These are phyloP conservation scores for Corchorus capsularis DNA, from an alignment of 345 rosid species.

Conservation along the genomic window DNA sequence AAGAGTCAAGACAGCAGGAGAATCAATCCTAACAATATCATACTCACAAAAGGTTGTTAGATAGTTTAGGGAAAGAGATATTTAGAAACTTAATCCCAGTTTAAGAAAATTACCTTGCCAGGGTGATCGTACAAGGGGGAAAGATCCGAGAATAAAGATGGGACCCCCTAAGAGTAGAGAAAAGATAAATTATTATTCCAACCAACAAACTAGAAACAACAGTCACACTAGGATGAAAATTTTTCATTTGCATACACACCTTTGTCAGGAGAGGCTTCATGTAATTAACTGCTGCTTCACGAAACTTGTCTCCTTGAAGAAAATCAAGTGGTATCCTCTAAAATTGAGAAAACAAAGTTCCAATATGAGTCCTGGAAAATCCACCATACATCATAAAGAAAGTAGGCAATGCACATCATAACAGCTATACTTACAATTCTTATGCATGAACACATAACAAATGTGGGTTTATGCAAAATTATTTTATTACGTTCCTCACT, in stretches of 20 bases:
- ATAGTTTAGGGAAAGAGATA: not conserved
- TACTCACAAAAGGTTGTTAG: not conserved
- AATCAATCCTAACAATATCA: conserved; percentile 7
- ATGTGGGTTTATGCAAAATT: not conserved
- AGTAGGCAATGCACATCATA: not conserved
- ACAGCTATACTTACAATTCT: conserved; percentile 9
- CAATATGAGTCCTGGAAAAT: conserved; percentile 13
- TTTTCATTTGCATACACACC: conserved; percentile 39
- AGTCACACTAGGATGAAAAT: conserved; percentile 9
- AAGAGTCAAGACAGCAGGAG: conserved; percentile 21
- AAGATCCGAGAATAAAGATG: conserved; percentile 95
- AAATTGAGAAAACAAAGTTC: conserved; percentile 25
- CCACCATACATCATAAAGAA: conserved; percentile 1
- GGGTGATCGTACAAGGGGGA: conserved; percentile 84
- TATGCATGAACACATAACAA: not conserved
- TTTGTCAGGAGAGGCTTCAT: conserved; percentile 84
- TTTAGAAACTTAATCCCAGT: conserved; percentile 2
- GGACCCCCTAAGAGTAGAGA: conserved; percentile 73
- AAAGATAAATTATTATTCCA: conserved; percentile 18
- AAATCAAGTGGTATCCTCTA: conserved; percentile 98
- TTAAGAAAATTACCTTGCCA: conserved; percentile 65
- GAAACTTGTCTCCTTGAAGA: conserved; percentile 77
- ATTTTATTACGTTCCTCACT: not conserved
- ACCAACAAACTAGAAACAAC: conserved; percentile 10
- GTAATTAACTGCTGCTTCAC: conserved; percentile 78